A percentile compares a stretch with the other conserved stretches of the same genome.
Evolutionary conservation across 2,329 filamentous ascomycete species (phyloP).

Genomic region (Annulohypoxylon truncatum): DNA sequence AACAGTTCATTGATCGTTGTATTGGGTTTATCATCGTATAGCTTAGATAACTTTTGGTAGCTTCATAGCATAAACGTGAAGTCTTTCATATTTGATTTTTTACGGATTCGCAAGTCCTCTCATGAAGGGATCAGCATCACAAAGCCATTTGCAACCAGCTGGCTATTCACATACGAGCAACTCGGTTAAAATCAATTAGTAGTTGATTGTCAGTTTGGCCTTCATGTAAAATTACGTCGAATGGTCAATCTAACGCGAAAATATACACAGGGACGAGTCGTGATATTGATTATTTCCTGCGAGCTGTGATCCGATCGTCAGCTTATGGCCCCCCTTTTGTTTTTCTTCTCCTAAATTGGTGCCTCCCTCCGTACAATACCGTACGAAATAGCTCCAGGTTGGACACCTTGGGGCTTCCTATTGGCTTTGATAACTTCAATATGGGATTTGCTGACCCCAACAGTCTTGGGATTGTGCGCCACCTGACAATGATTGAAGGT

Average conservation of each 20-base stretch:
- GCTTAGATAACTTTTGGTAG: not conserved
- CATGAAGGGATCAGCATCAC: not conserved
- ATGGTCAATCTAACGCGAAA: not conserved
- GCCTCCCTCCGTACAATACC: not conserved
- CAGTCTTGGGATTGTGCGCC: not conserved
- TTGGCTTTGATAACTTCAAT: not conserved
- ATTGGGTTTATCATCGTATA: not conserved
- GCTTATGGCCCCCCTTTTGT: slow-evolving; percentile 4
- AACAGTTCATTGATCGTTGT: not conserved
- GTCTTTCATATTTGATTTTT: not conserved
- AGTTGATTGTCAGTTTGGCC: not conserved
- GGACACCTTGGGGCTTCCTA: not conserved
- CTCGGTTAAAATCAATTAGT: not conserved
- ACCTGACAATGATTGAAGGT: slow-evolving; percentile 1
- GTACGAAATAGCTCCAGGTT: not conserved
- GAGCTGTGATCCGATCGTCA: not conserved
- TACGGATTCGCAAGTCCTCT: not conserved
- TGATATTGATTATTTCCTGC: not conserved
- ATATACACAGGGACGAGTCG: not conserved
- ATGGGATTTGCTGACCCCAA: slow-evolving; percentile 5
- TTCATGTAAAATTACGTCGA: not conserved
- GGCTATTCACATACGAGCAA: not conserved
- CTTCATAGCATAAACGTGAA: not conserved
- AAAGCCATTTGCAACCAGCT: not conserved
- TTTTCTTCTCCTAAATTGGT: not conserved